Percentiles rank a stretch among this genome's conserved stretches.
These are phyloP conservation scores for Taiwanofungus camphoratus DNA, from an alignment of 1,284 basidiomycete genomes.

Conservation along the genomic window DNA sequence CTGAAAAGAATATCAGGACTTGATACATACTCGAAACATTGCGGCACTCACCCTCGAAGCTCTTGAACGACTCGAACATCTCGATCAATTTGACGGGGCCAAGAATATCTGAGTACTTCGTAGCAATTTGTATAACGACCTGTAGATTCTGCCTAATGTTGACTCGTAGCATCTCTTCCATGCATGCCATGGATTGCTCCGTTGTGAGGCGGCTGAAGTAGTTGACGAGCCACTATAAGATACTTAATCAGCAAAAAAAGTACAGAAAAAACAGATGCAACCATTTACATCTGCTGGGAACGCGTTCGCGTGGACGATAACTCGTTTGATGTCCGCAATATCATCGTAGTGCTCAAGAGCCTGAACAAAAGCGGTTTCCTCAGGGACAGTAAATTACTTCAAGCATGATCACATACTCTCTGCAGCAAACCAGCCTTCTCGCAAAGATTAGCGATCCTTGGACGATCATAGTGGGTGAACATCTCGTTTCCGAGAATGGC, in stretches of 20 bases:
- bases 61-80: constrained; percentile 99
- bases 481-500: constrained; percentile 99
- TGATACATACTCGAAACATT: neutral
- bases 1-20: constrained; percentile 30
- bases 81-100: constrained; percentile 97
- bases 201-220: constrained; percentile 98
- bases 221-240: constrained; percentile 84
- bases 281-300: constrained; percentile 74
- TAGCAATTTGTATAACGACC: constrained; percentile 96
- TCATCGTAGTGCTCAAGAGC: constrained; percentile 99
- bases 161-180: constrained; percentile 95
- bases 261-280: neutral
- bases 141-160: constrained; percentile 99
- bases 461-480: constrained; percentile 96
- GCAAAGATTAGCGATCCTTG: constrained; percentile 95
- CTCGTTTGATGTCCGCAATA: constrained; percentile 95
- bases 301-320: constrained; percentile 89
- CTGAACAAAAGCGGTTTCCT: constrained; percentile 42
- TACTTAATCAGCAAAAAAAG: neutral
- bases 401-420: constrained; percentile 47
- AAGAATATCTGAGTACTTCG: constrained; percentile 98
- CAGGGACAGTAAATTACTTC: constrained; percentile 6
- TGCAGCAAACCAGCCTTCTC: constrained; percentile 98
- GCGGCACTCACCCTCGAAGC: constrained; percentile 70
- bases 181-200: constrained; percentile 95